Percentiles rank a stretch among this genome's conserved stretches.
Evolutionary conservation across 2,329 filamentous ascomycete genomes (phyloP).

Genomic region (Epichloe sp.): DNA sequence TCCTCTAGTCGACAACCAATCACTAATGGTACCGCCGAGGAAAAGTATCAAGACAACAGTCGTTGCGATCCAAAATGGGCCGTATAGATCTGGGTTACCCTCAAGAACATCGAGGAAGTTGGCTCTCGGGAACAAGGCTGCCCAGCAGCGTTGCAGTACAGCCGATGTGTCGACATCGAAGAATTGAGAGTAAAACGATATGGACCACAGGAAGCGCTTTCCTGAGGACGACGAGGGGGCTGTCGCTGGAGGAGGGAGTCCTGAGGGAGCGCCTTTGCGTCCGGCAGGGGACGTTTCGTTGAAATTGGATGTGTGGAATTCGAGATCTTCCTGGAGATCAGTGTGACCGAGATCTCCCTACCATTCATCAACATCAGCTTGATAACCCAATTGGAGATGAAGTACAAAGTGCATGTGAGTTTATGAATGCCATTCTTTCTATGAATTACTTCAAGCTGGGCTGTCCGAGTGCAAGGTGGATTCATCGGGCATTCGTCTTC

Average conservation of each 20-base stretch:
- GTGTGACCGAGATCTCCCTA: constrained; percentile 96
- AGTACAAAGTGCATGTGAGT: neutral
- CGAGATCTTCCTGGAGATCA: constrained; percentile 95
- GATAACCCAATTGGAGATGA: neutral
- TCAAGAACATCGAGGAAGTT: constrained; percentile 97
- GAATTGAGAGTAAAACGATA: constrained; percentile 93
- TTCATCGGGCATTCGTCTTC: neutral
- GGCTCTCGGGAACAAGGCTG: constrained; percentile 76
- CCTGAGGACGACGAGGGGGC: constrained; percentile 33
- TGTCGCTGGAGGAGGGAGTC: constrained; percentile 46
- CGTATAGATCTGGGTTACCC: constrained; percentile 92
- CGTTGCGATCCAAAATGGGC: constrained; percentile 96
- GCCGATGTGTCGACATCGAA: constrained; percentile 95
- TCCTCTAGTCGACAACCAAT: constrained; percentile 63
- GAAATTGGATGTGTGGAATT: constrained; percentile 93
- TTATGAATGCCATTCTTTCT: neutral
- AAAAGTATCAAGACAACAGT: constrained; percentile 95
- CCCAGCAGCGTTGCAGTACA: constrained; percentile 74
- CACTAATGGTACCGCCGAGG: constrained; percentile 84
- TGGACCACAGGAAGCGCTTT: constrained; percentile 85
- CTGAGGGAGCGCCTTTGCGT: constrained; percentile 33
- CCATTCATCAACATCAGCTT: neutral
- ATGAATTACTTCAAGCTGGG: neutral
- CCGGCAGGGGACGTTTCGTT: constrained; percentile 40
- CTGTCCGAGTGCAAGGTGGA: neutral